Evolutionary conservation across 2,329 filamentous ascomycete genomes (phyloP).

Genomic region (Botryotinia calthae): DNA sequence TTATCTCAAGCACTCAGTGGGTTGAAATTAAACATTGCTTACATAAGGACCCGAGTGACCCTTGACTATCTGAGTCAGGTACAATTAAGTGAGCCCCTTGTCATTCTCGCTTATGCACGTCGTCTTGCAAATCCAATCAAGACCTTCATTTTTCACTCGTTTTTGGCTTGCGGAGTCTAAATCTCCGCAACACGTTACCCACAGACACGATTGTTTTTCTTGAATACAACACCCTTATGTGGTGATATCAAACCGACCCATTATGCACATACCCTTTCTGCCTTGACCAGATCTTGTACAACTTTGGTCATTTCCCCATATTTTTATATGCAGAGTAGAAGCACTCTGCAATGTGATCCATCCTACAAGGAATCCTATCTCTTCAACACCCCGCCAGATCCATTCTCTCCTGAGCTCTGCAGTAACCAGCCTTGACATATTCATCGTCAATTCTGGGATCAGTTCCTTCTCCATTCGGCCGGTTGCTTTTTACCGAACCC

Average conservation of each 20-base stretch:
- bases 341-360: slow-evolving; percentile 17
- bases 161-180: slow-evolving; percentile 4
- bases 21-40: background rate
- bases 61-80: background rate
- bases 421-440: slow-evolving; percentile 1
- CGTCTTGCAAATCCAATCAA: slow-evolving; percentile 17
- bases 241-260: background rate
- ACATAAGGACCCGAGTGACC: slow-evolving; percentile 12
- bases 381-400: background rate
- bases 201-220: background rate
- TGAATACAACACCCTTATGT: slow-evolving; percentile 4
- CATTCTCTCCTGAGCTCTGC: background rate
- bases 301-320: slow-evolving; percentile 19
- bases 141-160: background rate
- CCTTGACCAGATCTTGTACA: slow-evolving; percentile 1
- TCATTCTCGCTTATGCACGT: slow-evolving; percentile 20
- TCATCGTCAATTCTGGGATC: background rate
- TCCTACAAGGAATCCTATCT: background rate
- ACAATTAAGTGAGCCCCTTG: background rate
- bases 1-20: background rate
- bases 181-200: slow-evolving; percentile 17
- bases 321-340: slow-evolving; percentile 10
- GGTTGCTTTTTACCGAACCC: slow-evolving; percentile 35
- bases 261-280: background rate
- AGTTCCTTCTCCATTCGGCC: slow-evolving; percentile 19